Percentiles rank a stretch among this genome's conserved stretches.
These are phyloP conservation scores for Malassezia yamatoensis DNA, from an alignment of 1,284 basidiomycete genomes.

Conservation along the genomic window DNA sequence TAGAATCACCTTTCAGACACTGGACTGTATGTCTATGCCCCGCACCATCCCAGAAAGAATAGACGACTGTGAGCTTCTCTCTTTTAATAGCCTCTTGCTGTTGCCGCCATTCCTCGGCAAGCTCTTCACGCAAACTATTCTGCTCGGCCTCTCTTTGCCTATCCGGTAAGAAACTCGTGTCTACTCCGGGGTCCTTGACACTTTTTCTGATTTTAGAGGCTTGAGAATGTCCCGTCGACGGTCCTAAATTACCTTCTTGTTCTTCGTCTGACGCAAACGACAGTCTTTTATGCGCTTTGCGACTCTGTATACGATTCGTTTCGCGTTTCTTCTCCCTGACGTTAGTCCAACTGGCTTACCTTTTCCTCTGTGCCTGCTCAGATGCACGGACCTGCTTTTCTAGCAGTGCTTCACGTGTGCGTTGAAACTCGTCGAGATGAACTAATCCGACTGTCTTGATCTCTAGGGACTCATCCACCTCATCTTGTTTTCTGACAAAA, in stretches of 20 bases:
- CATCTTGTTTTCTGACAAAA: conserved; percentile 87
- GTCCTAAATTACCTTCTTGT: conserved; percentile 20
- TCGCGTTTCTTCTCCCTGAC: conserved; percentile 54
- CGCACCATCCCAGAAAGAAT: conserved; percentile 96
- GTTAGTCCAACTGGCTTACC: not conserved
- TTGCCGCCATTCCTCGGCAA: conserved; percentile 78
- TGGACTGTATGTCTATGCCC: conserved; percentile 88
- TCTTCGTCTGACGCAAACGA: conserved; percentile 60
- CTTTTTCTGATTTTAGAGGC: conserved; percentile 24
- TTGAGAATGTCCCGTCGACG: conserved; percentile 18
- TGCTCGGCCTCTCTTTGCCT: conserved; percentile 88
- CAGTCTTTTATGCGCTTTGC: conserved; percentile 66
- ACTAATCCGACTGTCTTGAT: conserved; percentile 88
- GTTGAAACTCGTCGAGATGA: conserved; percentile 71
- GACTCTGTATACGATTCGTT: conserved; percentile 74
- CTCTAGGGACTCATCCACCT: conserved; percentile 86
- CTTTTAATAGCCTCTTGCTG: conserved; percentile 78
- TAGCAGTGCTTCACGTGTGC: conserved; percentile 71
- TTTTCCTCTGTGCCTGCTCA: conserved; percentile 52
- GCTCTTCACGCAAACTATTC: conserved; percentile 70
- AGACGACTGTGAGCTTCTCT: conserved; percentile 81
- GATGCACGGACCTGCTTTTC: conserved; percentile 84
- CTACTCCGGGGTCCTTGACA: conserved; percentile 86
- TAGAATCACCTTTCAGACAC: conserved; percentile 97
- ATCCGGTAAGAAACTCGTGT: conserved; percentile 96